These are phyloP conservation scores for Populus trichocarpa DNA, from an alignment of 441 rosid species.

Conservation along the genomic window DNA sequence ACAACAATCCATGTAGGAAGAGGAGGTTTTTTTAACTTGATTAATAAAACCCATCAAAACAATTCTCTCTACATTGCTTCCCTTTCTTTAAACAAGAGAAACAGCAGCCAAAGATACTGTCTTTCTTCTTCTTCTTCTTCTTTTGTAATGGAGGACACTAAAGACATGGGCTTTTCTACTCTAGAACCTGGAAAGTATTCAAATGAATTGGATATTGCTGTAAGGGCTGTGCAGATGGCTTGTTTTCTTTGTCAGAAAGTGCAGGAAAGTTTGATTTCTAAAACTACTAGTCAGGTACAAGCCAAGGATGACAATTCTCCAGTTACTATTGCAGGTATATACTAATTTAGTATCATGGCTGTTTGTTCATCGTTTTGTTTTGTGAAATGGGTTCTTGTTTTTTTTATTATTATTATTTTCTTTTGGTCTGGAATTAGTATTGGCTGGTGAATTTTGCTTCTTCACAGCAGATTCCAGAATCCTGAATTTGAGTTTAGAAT, in stretches of 20 bases:
- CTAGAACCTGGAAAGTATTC: slow-evolving; percentile 25
- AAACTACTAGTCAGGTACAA: slow-evolving; percentile 32
- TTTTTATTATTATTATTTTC: too few relatives aligned
- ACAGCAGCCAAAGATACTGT: slow-evolving; percentile 10
- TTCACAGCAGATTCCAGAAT: not conserved
- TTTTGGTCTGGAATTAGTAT: too few relatives aligned
- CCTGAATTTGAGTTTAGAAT: not conserved
- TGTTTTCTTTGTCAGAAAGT: slow-evolving; percentile 59
- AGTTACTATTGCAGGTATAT: slow-evolving; percentile 59
- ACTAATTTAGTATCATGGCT: not conserved
- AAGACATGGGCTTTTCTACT: slow-evolving; percentile 17
- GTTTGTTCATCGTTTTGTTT: not conserved
- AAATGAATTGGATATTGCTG: slow-evolving; percentile 54
- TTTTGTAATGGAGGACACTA: slow-evolving; percentile 32
- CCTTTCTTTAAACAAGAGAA: slow-evolving; percentile 23
- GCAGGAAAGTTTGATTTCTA: slow-evolving; percentile 47
- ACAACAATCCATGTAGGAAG: not conserved
- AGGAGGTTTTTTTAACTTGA: not conserved
- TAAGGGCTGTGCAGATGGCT: slow-evolving; percentile 61
- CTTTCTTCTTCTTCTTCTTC: slow-evolving; percentile 19
- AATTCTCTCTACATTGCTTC: slow-evolving; percentile 18
- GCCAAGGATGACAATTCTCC: slow-evolving; percentile 65
- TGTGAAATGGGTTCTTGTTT: slow-evolving; percentile 3
- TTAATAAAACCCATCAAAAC: slow-evolving; percentile 3
- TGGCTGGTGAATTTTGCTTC: too few relatives aligned